Evolutionary conservation across 1,284 basidiomycete species (phyloP).

Genomic region (Ustilago crameri): DNA sequence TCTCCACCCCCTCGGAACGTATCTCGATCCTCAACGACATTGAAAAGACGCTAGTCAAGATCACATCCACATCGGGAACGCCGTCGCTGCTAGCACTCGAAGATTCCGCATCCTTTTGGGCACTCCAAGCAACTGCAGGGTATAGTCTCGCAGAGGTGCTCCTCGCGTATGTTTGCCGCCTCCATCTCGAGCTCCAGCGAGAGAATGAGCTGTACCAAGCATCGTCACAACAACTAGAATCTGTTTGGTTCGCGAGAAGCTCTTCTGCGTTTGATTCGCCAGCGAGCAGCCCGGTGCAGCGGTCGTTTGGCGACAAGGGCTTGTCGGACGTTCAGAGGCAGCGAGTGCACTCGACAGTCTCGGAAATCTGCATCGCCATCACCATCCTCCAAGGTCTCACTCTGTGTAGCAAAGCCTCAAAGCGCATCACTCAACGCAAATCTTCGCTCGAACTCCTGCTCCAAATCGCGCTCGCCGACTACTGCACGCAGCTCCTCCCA

Average conservation of each 20-base stretch:
- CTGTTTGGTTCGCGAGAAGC: not conserved
- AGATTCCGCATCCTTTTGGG: constrained; percentile 34
- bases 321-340: constrained; percentile 18
- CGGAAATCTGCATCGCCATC: constrained; percentile 37
- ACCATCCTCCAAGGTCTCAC: constrained; percentile 48
- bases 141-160: constrained; percentile 39
- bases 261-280: not conserved
- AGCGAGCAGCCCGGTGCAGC: not conserved
- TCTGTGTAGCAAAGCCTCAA: constrained; percentile 28
- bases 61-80: constrained; percentile 5
- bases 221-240: not conserved
- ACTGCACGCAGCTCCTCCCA: constrained; percentile 38
- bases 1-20: constrained; percentile 32
- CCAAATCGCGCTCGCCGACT: constrained; percentile 37
- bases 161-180: constrained; percentile 27
- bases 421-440: constrained; percentile 36
- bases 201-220: constrained; percentile 13
- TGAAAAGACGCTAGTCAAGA: constrained; percentile 31
- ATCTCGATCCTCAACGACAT: constrained; percentile 34
- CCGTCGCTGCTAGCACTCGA: constrained; percentile 11
- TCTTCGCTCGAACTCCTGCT: constrained; percentile 38
- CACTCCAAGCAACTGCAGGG: constrained; percentile 26
- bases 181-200: constrained; percentile 35
- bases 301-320: constrained; percentile 2
- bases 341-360: constrained; percentile 18